Evolutionary conservation across 2,329 filamentous ascomycete species (phyloP).

Genomic region (Colletotrichum sp.): DNA sequence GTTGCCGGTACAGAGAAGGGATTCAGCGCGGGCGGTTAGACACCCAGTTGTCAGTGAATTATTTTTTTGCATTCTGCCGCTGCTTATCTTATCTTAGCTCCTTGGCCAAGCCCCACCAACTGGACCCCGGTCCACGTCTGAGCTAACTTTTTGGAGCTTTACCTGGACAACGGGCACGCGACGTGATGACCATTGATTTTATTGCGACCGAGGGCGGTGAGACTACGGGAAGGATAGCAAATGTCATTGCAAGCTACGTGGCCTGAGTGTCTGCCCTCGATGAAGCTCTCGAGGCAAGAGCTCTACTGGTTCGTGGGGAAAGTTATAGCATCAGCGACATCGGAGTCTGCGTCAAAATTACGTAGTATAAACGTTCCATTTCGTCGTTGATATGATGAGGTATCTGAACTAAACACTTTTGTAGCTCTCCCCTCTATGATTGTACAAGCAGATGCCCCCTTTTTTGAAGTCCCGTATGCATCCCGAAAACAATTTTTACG

Average conservation of each 20-base stretch:
- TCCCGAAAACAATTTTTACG: constrained; percentile 16
- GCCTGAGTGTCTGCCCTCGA: not conserved
- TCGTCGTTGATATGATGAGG: constrained; percentile 18
- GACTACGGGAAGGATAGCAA: not conserved
- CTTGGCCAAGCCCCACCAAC: not conserved
- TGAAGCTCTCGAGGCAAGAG: not conserved
- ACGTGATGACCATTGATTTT: not conserved
- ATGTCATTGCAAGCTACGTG: not conserved
- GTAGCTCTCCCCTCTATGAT: constrained; percentile 19
- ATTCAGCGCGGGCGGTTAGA: not conserved
- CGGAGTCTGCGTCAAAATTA: not conserved
- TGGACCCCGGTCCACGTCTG: not conserved
- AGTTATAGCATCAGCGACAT: not conserved
- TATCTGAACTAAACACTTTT: constrained; percentile 23
- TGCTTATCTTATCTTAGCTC: constrained; percentile 21
- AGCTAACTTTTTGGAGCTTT: not conserved
- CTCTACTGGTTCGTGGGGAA: not conserved
- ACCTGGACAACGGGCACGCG: not conserved
- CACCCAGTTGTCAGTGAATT: not conserved
- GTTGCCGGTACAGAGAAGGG: not conserved
- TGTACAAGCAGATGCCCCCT: constrained; percentile 19
- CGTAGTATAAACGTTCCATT: constrained; percentile 5
- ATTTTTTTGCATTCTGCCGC: constrained; percentile 10
- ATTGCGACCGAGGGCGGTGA: not conserved
- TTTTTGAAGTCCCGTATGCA: constrained; percentile 19